Conservation (phyloP, 2,329 filamentous ascomycete species). For the Westerdykella sp. region DNA sequence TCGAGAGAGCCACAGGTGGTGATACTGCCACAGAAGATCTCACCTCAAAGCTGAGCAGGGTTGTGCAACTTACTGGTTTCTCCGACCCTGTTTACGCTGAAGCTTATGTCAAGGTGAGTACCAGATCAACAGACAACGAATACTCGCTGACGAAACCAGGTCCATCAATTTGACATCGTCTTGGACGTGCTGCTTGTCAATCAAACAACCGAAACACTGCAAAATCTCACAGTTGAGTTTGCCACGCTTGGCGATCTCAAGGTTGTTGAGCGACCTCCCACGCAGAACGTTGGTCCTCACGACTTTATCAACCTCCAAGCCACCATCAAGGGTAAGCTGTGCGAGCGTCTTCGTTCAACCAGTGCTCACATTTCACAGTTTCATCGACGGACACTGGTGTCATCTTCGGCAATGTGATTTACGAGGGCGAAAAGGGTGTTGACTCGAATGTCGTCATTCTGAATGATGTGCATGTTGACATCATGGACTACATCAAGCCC, state of each 20-base stretch:
- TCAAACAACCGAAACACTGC: constrained; percentile 91
- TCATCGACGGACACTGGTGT: constrained; percentile 97
- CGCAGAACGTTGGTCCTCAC: constrained; percentile 89
- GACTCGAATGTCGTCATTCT: constrained; percentile 90
- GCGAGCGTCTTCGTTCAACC: neutral
- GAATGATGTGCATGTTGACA: constrained; percentile 96
- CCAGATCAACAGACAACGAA: too few relatives aligned
- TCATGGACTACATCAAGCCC: constrained; percentile 99
- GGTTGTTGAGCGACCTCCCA: constrained; percentile 92
- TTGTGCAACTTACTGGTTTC: constrained; percentile 96
- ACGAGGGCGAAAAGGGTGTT: constrained; percentile 66
- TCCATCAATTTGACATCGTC: constrained; percentile 98
- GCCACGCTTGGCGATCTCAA: constrained; percentile 97
- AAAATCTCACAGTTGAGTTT: constrained; percentile 96
- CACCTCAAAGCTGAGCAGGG: constrained; percentile 87
- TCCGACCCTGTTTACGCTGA: constrained; percentile 98
- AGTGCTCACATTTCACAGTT: constrained; percentile 45
- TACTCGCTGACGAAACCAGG: constrained; percentile 15
- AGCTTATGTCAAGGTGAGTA: constrained; percentile 80
- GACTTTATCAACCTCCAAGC: constrained; percentile 98
- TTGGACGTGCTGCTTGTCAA: constrained; percentile 95
- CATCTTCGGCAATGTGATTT: constrained; percentile 97
- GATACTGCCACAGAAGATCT: constrained; percentile 79
- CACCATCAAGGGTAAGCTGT: constrained; percentile 91
- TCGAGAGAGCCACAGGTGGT: constrained; percentile 90